These are phyloP conservation scores for Leccinum fibrillosum DNA, from an alignment of 768 basidiomycete genomes.

Conservation along the genomic window DNA sequence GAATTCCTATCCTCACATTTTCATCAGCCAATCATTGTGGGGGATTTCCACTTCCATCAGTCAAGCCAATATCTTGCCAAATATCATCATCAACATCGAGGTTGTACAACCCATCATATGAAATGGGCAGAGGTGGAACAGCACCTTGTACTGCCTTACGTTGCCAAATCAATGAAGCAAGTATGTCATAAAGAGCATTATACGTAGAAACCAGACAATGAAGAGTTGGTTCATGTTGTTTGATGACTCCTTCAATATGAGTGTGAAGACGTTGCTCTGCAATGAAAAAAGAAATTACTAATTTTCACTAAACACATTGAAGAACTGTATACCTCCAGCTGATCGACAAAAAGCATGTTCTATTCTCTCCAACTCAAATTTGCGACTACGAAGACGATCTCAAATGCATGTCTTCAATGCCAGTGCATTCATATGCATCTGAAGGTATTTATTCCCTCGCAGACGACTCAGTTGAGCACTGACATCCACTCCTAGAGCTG, in stretches of 20 bases:
- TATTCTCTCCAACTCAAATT: background rate
- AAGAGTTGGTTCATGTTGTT: background rate
- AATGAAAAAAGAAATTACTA: too few species aligned
- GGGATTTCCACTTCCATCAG: background rate
- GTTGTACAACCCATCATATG: background rate
- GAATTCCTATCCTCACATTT: background rate
- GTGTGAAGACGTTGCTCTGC: background rate
- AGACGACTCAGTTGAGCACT: background rate
- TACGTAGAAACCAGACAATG: background rate
- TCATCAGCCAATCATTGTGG: background rate
- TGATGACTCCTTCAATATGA: background rate
- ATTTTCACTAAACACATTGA: too few species aligned
- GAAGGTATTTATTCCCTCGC: background rate
- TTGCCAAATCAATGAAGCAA: background rate
- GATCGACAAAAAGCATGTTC: background rate
- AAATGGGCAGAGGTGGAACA: background rate
- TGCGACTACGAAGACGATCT: background rate
- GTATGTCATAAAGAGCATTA: background rate
- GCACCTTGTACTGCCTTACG: too few species aligned
- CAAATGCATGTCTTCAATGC: background rate
- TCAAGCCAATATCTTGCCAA: background rate
- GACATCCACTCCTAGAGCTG: background rate
- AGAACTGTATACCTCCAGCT: background rate
- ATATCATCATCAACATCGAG: background rate
- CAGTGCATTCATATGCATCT: background rate